Conservation (phyloP, 345 rosid species). For the Barbarea vulgaris region DNA sequence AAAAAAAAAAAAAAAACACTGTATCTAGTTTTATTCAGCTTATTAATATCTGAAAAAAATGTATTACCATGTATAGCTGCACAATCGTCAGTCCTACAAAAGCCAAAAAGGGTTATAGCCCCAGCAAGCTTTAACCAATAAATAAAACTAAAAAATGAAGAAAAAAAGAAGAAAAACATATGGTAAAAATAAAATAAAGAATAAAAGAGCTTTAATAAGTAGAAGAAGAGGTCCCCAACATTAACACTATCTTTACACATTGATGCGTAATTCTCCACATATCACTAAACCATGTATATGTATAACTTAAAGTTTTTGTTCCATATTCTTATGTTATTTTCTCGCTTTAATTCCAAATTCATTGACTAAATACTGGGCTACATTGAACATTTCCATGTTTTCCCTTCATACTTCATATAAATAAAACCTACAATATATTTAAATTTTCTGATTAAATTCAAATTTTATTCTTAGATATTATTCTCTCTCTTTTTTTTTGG, state of each 20-base stretch:
- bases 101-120: constrained; percentile 53
- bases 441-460: constrained; percentile 5
- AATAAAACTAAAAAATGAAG: constrained; percentile 17
- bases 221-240: constrained; percentile 59
- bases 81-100: constrained; percentile 89
- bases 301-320: constrained; percentile 38
- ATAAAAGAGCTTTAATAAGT: constrained; percentile 42
- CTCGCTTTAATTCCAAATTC: constrained; percentile 7
- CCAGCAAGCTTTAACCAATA: constrained; percentile 49
- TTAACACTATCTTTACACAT: constrained; percentile 49
- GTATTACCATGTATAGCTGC: constrained; percentile 41
- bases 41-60: constrained; percentile 35
- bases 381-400: constrained; percentile 20
- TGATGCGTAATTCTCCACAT: constrained; percentile 48
- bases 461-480: constrained; percentile 22
- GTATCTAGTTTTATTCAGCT: neutral
- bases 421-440: neutral
- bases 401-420: neutral
- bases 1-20: neutral
- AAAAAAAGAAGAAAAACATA: constrained; percentile 38
- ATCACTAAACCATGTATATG: constrained; percentile 28
- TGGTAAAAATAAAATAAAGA: constrained; percentile 39
- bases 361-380: constrained; percentile 18
- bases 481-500: constrained; percentile 6
- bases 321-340: constrained; percentile 33